Base-by-base conservation (phyloP, 345 rosid genomes). In the Arabidopsis arenosa region DNA sequence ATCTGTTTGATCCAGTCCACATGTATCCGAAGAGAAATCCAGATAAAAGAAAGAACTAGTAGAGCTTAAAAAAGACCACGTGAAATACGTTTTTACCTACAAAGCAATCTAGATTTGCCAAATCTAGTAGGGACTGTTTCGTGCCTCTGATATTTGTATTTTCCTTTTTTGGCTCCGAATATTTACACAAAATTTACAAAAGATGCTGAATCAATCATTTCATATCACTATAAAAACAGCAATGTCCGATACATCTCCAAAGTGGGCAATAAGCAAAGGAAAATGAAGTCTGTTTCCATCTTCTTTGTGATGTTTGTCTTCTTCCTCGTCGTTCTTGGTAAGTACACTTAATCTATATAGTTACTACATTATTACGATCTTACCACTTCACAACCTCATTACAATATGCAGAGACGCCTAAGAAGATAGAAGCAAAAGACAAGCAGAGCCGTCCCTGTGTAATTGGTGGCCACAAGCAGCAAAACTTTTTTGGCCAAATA, bases 311-410 rank as follows among this genome's bases (percentile, higher is more conserved):
- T 77, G 43, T 55, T 70, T 44, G 6, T 70, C 51, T 37, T 77
- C 66, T 70, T 70, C 59, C 59, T 77, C 60, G 44, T 40, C 10
- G 30, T 70, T 54, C 52, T 77, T 63, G 75, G 75, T 76, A 76
- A 76, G 66, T n/a, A 23, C 26, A 41, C n/a, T 41, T 4, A 4
- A 45, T 40, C 7, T 17, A 17, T 47, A 63, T 8, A 73, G n/a
- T 51, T 39, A 61, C 21, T 40, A 28, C 41, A 26, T 33, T 39
- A 39, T 48, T 48, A 59, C 45, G 5, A 75, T 67, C 30, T 4
- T 49, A 11, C 61, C 13, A 67, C 61, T 28, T 58, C 23, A 33
- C 43, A 33, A 8, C 5, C 39, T 18, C 63, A 33, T 11, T 17
- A 61, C 51, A 21, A 13, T 4, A 14, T 68, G 56, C 40, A 76